Conservation (phyloP, 495 filamentous ascomycete genomes). For the Aspergillus homomorphus region DNA sequence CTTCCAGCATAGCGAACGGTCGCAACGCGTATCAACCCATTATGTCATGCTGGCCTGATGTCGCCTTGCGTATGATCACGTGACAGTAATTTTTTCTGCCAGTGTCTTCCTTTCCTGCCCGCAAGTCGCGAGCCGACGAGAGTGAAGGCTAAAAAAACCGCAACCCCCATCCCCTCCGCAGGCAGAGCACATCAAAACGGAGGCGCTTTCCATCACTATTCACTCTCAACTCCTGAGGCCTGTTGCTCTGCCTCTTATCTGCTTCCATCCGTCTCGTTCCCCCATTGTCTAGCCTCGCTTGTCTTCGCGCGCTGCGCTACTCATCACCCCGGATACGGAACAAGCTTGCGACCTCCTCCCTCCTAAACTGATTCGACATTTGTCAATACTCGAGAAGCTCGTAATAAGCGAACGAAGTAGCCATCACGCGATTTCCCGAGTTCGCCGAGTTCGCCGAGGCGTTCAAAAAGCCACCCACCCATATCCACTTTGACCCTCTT, state of each 20-base stretch:
- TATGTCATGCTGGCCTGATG: slow-evolving; percentile 18
- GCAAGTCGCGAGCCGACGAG: slow-evolving; percentile 19
- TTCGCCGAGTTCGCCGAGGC: background rate
- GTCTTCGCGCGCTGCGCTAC: slow-evolving; percentile 6
- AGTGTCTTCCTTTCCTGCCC: slow-evolving; percentile 11
- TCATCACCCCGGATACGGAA: slow-evolving; percentile 2
- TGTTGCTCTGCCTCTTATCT: slow-evolving; percentile 12
- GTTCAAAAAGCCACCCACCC: slow-evolving; percentile 10
- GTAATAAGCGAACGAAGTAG: background rate
- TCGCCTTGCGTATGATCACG: slow-evolving; percentile 20
- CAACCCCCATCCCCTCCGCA: slow-evolving; percentile 11
- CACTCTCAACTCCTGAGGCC: background rate
- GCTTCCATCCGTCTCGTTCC: background rate
- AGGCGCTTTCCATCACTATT: slow-evolving; percentile 1
- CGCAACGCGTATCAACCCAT: background rate
- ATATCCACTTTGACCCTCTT: background rate
- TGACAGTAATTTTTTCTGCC: slow-evolving; percentile 23
- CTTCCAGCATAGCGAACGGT: background rate
- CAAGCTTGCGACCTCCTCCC: background rate
- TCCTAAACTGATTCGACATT: background rate
- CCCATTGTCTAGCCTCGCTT: background rate
- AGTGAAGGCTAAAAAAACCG: slow-evolving; percentile 18
- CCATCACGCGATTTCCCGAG: background rate
- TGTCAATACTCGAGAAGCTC: background rate
- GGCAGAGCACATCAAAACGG: slow-evolving; percentile 18